Evolutionary conservation across 2,329 filamentous ascomycete genomes (phyloP), one percentile per base, ranked within the genome.

Genomic region (Pyrenophora seminiperda): DNA sequence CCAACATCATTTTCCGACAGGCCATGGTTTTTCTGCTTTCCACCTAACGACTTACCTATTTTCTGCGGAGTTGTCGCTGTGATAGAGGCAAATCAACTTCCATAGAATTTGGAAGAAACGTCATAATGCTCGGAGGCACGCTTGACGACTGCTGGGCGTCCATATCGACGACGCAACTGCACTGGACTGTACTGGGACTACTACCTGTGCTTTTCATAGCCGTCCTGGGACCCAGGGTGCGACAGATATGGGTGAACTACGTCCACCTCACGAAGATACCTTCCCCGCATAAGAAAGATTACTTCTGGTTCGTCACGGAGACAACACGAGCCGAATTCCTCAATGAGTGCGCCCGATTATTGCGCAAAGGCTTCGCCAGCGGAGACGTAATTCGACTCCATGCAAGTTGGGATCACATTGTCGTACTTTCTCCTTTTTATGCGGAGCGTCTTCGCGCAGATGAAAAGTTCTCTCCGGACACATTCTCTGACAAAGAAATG

Each of bases 191-290:
- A 22, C 37, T 40, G 15, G 37, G 37, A 40, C 22, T 40, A 40
- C 37, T 40, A 40, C 37, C 37, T 29, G 37, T 40, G 37, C 37
- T 40, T 40, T 40, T 40, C 22, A 40, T 40, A 40, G 22, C 37
- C 37, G 29, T 40, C 37, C 17, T 40, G 22, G 37, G 37, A 40
- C 37, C 37, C 37, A 40, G 37, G 20, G 37, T 40, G 37, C 37
- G 37, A 40, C 37, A 40, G 37, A 40, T 40, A 40, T 40, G 37
- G 37, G 22, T 40, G 37, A 40, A 40, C 37, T 40, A 40, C 37
- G 22, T 40, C 37, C 11, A 30, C 20, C 22, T 40, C 37, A 29
- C 37, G 37, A 40, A 40, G 37, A 40, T 40, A 40, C 37, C 37
- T 29, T 40, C 37, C 22, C 37, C 37, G 22, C 37, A 40, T 29